Percentiles rank a stretch among this genome's conserved stretches.
Evolutionary conservation across 306 rosid species (phyloP).

Genomic region (Cucurbita ficifolia): DNA sequence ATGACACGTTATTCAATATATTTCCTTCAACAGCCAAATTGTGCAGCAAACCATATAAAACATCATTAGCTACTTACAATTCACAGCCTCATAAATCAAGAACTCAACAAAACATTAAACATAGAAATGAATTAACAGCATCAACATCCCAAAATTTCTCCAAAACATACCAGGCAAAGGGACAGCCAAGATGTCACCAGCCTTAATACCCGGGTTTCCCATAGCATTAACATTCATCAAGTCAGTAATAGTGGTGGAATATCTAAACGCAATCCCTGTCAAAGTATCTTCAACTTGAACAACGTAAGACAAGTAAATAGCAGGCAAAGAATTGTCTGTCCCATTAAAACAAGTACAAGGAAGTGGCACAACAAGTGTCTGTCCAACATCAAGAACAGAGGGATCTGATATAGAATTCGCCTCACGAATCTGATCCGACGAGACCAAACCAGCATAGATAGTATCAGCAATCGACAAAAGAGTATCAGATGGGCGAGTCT

Average conservation of each 20-base stretch:
- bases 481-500: conserved; percentile 70
- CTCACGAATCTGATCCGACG: conserved; percentile 80
- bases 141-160: neutral
- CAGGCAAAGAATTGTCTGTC: conserved; percentile 76
- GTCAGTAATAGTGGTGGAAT: conserved; percentile 74
- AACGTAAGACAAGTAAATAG: conserved; percentile 79
- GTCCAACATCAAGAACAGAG: conserved; percentile 68
- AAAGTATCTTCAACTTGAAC: conserved; percentile 53
- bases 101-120: neutral
- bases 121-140: neutral
- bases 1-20: neutral
- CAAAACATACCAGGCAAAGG: conserved; percentile 58
- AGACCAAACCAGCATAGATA: conserved; percentile 63
- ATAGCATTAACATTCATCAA: conserved; percentile 96
- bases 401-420: conserved; percentile 77
- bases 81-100: neutral
- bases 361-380: conserved; percentile 66
- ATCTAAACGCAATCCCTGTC: conserved; percentile 53
- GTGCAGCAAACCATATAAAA: neutral
- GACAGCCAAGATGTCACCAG: conserved; percentile 70
- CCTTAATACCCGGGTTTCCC: conserved; percentile 59
- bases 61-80: neutral
- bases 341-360: conserved; percentile 98
- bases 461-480: conserved; percentile 65
- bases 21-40: neutral